Conservation (phyloP, 495 filamentous ascomycete species). For the Penicillium herquei region DNA sequence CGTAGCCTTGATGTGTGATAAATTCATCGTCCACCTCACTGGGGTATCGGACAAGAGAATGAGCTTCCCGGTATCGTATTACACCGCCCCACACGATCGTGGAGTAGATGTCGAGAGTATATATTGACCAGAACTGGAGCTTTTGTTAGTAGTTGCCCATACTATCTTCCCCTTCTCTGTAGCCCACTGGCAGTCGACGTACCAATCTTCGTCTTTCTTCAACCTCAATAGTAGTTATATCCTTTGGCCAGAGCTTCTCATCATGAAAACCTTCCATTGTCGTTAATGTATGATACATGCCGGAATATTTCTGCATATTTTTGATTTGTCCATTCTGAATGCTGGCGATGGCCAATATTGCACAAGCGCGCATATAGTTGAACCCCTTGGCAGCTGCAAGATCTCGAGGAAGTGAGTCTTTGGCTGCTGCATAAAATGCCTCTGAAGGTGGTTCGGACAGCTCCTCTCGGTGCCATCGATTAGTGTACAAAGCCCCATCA, state of each 20-base stretch:
- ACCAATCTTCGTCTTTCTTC: conserved; percentile 50
- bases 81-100: conserved; percentile 48
- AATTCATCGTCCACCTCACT: conserved; percentile 44
- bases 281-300: conserved; percentile 44
- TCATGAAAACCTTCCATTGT: conserved; percentile 48
- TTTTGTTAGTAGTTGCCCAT: not conserved
- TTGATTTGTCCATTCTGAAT: conserved; percentile 48
- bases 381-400: conserved; percentile 35
- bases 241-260: conserved; percentile 47
- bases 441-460: conserved; percentile 35
- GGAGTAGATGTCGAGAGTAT: conserved; percentile 50
- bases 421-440: conserved; percentile 47
- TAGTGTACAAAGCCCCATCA: conserved; percentile 43
- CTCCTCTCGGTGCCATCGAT: conserved; percentile 25
- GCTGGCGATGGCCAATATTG: conserved; percentile 43
- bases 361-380: conserved; percentile 46
- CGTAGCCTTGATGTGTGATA: conserved; percentile 29
- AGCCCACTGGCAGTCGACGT: not conserved
- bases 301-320: conserved; percentile 48
- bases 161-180: not conserved
- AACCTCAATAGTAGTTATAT: conserved; percentile 40
- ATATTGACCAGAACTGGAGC: conserved; percentile 52
- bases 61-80: conserved; percentile 43
- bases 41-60: conserved; percentile 44
- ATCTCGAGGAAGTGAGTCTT: conserved; percentile 39